phyloP scores from a whole-genome alignment of 345 rosid species.

The Lagerstroemia speciosa region DNA sequence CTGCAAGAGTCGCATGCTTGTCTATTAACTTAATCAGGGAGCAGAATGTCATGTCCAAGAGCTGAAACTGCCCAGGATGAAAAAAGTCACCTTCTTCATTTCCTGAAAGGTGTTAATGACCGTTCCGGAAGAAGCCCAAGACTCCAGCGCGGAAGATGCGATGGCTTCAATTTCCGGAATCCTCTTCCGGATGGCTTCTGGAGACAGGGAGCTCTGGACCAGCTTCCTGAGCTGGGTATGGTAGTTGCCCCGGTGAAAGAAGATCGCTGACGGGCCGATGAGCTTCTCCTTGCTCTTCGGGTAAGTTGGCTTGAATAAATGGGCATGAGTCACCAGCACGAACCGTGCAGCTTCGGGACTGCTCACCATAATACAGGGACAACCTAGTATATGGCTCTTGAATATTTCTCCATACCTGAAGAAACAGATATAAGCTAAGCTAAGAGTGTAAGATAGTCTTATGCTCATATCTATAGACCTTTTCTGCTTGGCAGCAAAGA shows the following conservation, averaged over 20 bases:
- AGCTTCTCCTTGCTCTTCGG: conserved; percentile 78
- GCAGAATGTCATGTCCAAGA: not conserved
- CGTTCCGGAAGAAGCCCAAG: conserved; percentile 27
- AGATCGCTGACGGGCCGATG: conserved; percentile 70
- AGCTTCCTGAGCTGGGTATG: conserved; percentile 59
- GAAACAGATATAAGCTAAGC: no score
- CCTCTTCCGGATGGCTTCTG: conserved; percentile 41
- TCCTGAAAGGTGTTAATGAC: conserved; percentile 57
- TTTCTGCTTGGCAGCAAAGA: conserved; percentile 51
- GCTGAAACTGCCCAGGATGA: not conserved
- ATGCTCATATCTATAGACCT: conserved; percentile 28
- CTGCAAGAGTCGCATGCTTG: no score
- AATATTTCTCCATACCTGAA: conserved; percentile 77
- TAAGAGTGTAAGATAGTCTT: not conserved
- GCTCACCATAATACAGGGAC: conserved; percentile 74
- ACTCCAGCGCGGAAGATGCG: conserved; percentile 43
- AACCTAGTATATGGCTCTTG: conserved; percentile 68
- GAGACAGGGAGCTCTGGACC: conserved; percentile 53
- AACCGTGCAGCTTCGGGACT: conserved; percentile 75
- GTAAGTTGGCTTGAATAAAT: conserved; percentile 81
- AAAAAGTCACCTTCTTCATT: conserved; percentile 61
- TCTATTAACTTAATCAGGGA: no score
- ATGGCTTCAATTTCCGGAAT: conserved; percentile 49
- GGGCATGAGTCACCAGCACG: conserved; percentile 68
- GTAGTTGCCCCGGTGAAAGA: conserved; percentile 74